Percentiles rank a stretch among this genome's conserved stretches.
These are phyloP conservation scores for Polyplosphaeria fusca DNA, from an alignment of 495 filamentous ascomycete genomes.

Conservation along the genomic window DNA sequence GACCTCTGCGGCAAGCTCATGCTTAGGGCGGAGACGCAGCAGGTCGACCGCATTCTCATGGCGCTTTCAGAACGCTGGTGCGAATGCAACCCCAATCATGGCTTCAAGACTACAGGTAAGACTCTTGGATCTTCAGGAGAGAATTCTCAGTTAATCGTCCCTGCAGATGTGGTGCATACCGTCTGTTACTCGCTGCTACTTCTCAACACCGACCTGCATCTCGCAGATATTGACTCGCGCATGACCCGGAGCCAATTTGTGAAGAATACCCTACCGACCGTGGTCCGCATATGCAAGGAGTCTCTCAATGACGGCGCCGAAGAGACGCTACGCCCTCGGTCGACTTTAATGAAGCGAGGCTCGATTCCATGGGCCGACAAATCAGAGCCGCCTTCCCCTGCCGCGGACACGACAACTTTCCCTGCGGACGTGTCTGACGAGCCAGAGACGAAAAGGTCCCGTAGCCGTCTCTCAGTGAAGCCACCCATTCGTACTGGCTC, in stretches of 20 bases:
- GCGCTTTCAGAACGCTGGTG: slow-evolving; percentile 88
- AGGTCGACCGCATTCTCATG: slow-evolving; percentile 90
- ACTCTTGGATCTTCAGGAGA: neutral
- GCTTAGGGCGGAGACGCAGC: slow-evolving; percentile 89
- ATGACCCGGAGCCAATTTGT: slow-evolving; percentile 94
- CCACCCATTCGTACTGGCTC: slow-evolving; percentile 38
- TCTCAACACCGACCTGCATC: slow-evolving; percentile 92
- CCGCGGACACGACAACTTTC: slow-evolving; percentile 31
- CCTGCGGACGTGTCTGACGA: slow-evolving; percentile 25
- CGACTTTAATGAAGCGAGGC: slow-evolving; percentile 44
- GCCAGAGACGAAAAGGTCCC: slow-evolving; percentile 36
- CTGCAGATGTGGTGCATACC: slow-evolving; percentile 83
- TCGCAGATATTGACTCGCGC: slow-evolving; percentile 90
- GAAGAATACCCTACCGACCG: slow-evolving; percentile 92
- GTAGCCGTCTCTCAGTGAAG: slow-evolving; percentile 40
- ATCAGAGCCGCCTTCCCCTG: slow-evolving; percentile 41
- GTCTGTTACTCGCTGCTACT: slow-evolving; percentile 95
- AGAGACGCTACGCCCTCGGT: slow-evolving; percentile 52
- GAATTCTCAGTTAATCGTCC: slow-evolving; percentile 16
- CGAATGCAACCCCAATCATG: slow-evolving; percentile 88
- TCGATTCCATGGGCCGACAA: slow-evolving; percentile 38
- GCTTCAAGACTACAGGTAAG: slow-evolving; percentile 85
- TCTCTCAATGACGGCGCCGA: slow-evolving; percentile 66
- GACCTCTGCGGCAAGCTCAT: slow-evolving; percentile 78
- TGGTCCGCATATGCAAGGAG: slow-evolving; percentile 71